Base-by-base conservation (phyloP, 495 filamentous ascomycete species). In the Aspergillus funiculosus region DNA sequence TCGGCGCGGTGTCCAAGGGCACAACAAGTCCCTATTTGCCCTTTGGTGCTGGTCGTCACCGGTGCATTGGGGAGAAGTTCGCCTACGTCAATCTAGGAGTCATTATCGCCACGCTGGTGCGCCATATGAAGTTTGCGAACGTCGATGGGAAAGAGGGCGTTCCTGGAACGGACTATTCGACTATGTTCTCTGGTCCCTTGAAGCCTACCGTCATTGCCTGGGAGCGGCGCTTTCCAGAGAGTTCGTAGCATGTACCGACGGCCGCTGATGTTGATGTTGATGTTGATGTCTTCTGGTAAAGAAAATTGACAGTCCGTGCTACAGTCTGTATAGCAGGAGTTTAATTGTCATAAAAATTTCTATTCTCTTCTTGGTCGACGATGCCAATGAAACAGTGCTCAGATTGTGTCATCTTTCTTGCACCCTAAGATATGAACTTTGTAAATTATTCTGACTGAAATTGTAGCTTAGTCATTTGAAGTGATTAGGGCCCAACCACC, bases 21-120 rank as follows among this genome's bases (percentile, higher is more conserved):
- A 80, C 88, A 4, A 70, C 69, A 20, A 89, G 83, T 36, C 90
- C 92, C 1, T 98, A 96, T 67, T 74, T 98, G 13, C 92, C 92
- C 0, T 98, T 98, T 59, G 92, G 92, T 2, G 92, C 89, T 1
- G 92, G 92, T 4, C 73, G 92, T 40, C 92, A 98, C 66, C 69
- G 92, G 7, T 98, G 92, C 63, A 96, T 98, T 57, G 92, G 92
- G 35, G 92, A 96, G 69, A 89, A 95, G 57, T 98, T 96, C 60
- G 92, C 92, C 43, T 94, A 94, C 60, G 74, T 95, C 50, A 91
- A 98, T 64, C 72, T 98, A 34, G 79, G 80, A 46, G 87, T 86
- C 8, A 94, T 98, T 53, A 68, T 84, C 37, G 86, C 84, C n/a
- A 83, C 78, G 22, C 71, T 90, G 37, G 83, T 95, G 35, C 73